These are phyloP conservation scores for Sporodiniella umbellata DNA, from an alignment of 371 early-diverging fungal genomes.

Conservation along the genomic window DNA sequence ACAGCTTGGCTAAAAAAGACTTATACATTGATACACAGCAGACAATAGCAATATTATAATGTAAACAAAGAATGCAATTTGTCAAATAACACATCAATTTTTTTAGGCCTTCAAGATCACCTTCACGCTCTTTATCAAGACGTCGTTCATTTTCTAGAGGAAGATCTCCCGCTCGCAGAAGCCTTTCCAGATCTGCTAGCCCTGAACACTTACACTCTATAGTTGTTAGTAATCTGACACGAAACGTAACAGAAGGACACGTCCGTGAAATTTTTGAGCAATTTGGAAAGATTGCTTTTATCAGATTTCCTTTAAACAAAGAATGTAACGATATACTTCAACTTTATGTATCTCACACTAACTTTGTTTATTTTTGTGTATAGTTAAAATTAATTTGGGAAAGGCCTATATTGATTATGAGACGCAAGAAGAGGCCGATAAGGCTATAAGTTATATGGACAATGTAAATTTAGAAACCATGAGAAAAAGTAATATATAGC, in stretches of 20 bases:
- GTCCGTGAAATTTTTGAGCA: conserved; percentile 45
- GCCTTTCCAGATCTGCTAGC: conserved; percentile 14
- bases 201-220: conserved; percentile 21
- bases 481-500: not conserved
- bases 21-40: too few relatives aligned
- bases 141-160: conserved; percentile 5
- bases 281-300: conserved; percentile 31
- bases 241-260: conserved; percentile 46
- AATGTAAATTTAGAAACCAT: conserved; percentile 31
- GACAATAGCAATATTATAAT: too few relatives aligned
- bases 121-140: conserved; percentile 15
- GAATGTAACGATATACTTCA: conserved; percentile 25
- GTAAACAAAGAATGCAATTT: too few relatives aligned
- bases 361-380: not conserved
- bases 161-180: conserved; percentile 11
- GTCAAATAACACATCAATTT: not conserved
- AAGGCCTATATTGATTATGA: conserved; percentile 56
- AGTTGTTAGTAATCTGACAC: conserved; percentile 35
- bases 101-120: conserved; percentile 3
- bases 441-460: conserved; percentile 56
- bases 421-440: conserved; percentile 49
- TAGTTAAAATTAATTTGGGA: conserved; percentile 53
- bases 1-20: too few relatives aligned
- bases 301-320: conserved; percentile 44
- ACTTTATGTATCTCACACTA: too few relatives aligned